phyloP scores from a whole-genome alignment of 2,329 filamentous ascomycete genomes.

The Apiospora marii region DNA sequence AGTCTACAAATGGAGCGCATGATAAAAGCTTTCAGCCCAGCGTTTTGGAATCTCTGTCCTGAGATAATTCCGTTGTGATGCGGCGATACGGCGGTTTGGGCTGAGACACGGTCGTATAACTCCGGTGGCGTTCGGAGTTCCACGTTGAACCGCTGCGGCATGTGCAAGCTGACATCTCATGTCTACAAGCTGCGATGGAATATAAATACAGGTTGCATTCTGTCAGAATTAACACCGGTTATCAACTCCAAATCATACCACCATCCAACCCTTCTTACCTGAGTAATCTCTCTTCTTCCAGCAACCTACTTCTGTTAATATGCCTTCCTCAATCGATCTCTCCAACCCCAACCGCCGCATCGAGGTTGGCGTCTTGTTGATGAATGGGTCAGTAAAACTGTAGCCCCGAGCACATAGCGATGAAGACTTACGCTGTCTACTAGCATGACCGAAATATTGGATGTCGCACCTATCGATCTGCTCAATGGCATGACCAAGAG shows the following conservation, averaged over 20 bases:
- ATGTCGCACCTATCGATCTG: constrained; percentile 45
- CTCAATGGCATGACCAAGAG: constrained; percentile 33
- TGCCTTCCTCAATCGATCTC: constrained; percentile 33
- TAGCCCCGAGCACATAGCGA: background rate
- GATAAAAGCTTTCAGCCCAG: background rate
- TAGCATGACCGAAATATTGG: constrained; percentile 44
- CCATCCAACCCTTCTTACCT: background rate
- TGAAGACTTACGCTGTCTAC: background rate
- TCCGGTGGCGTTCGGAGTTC: constrained; percentile 22
- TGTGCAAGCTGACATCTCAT: background rate
- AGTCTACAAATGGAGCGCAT: background rate
- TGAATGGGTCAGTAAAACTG: constrained; percentile 35
- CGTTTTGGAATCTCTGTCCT: background rate
- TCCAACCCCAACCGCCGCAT: constrained; percentile 36
- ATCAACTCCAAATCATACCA: background rate
- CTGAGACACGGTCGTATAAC: background rate
- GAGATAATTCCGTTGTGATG: background rate
- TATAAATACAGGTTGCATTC: constrained; percentile 1
- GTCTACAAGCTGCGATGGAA: background rate
- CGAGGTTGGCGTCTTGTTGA: constrained; percentile 42
- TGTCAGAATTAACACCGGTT: background rate
- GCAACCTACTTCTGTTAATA: background rate
- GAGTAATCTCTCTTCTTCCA: background rate
- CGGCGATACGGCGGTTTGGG: background rate
- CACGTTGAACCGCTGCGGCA: background rate